phyloP scores from a whole-genome alignment of 2,329 filamentous ascomycete species.

The Ilyonectria robusta region DNA sequence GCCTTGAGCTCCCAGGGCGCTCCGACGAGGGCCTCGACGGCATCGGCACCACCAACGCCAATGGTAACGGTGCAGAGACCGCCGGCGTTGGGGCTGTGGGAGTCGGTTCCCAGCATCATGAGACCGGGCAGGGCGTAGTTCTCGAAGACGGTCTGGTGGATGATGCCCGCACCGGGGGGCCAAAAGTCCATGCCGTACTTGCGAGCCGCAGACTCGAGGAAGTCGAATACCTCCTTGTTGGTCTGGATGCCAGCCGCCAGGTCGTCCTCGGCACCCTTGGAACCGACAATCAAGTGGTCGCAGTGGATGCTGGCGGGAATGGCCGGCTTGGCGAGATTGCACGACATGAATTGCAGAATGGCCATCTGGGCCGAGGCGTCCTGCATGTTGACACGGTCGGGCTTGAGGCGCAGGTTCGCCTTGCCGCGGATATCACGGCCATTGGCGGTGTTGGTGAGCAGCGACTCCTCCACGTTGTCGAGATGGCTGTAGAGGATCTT shows the following conservation, averaged over 20 bases:
- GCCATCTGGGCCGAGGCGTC: slow-evolving; percentile 99
- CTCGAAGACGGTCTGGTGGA: slow-evolving; percentile 97
- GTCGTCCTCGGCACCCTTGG: slow-evolving; percentile 90
- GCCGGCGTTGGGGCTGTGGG: slow-evolving; percentile 97
- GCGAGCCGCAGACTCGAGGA: slow-evolving; percentile 91
- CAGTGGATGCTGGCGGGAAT: slow-evolving; percentile 98
- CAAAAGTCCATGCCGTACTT: slow-evolving; percentile 97
- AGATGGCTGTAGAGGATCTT: slow-evolving; percentile 99
- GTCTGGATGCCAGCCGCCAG: slow-evolving; percentile 86
- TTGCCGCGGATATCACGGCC: slow-evolving; percentile 86
- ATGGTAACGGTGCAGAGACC: slow-evolving; percentile 95
- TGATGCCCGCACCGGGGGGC: slow-evolving; percentile 94
- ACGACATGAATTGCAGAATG: slow-evolving; percentile 98
- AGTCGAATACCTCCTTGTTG: slow-evolving; percentile 98
- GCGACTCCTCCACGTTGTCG: slow-evolving; percentile 88
- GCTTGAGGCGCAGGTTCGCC: slow-evolving; percentile 96
- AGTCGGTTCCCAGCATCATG: slow-evolving; percentile 99
- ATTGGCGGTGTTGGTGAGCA: slow-evolving; percentile 86
- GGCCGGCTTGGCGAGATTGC: slow-evolving; percentile 87
- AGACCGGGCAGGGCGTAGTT: slow-evolving; percentile 97
- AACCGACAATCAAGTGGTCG: slow-evolving; percentile 98
- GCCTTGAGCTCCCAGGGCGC: slow-evolving; percentile 98
- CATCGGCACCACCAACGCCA: slow-evolving; percentile 96
- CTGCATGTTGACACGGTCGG: slow-evolving; percentile 98
- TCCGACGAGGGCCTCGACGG: slow-evolving; percentile 95